Conservation (phyloP, 495 filamentous ascomycete species). For the Penicillium goetzii region DNA sequence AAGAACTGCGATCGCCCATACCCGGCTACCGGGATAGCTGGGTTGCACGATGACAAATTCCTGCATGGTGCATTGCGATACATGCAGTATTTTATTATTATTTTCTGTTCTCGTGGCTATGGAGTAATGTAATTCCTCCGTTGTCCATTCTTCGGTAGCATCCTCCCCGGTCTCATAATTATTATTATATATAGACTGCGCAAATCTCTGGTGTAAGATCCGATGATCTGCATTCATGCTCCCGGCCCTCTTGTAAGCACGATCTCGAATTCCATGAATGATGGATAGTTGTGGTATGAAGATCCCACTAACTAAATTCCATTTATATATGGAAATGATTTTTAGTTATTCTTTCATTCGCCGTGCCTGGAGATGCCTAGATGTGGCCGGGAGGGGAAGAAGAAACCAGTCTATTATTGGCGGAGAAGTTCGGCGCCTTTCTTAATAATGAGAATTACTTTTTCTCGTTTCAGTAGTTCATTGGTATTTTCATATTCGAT, state of each 20-base stretch:
- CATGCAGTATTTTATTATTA: background rate
- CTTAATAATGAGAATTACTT: background rate
- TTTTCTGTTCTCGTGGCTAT: constrained; percentile 9
- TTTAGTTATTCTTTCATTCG: background rate
- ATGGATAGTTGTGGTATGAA: constrained; percentile 14
- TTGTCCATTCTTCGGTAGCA: constrained; percentile 16
- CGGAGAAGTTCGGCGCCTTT: background rate
- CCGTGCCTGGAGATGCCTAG: constrained; percentile 5
- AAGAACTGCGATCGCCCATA: constrained; percentile 10
- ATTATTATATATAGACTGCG: background rate
- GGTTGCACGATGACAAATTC: constrained; percentile 31
- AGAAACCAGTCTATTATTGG: constrained; percentile 1
- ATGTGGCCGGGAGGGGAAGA: background rate
- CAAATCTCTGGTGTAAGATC: constrained; percentile 24
- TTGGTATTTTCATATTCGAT: background rate
- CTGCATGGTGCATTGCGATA: constrained; percentile 20
- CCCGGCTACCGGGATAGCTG: constrained; percentile 24
- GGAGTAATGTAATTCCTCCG: constrained; percentile 21
- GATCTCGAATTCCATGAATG: constrained; percentile 31
- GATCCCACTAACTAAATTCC: constrained; percentile 16
- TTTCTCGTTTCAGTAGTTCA: background rate
- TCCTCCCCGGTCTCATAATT: background rate
- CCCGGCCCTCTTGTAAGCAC: constrained; percentile 36
- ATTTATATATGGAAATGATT: constrained; percentile 9
- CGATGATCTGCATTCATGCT: constrained; percentile 44